These are phyloP conservation scores for Erysimum pusillum DNA, from an alignment of 441 rosid genomes.

Conservation along the genomic window DNA sequence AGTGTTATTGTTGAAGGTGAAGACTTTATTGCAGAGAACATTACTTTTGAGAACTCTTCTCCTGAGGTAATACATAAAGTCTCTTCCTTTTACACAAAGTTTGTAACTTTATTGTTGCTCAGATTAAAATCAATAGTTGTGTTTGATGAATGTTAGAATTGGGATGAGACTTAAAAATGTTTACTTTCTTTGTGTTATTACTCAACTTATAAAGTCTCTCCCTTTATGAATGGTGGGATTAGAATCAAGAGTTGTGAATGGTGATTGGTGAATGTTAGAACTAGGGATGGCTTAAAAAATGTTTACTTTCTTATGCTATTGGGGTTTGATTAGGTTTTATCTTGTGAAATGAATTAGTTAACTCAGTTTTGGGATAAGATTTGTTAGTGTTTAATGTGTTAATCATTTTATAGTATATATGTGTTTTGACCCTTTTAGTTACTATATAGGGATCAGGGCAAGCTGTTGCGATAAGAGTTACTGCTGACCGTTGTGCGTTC, in stretches of 20 bases:
- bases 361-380: not conserved
- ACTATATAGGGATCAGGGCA: constrained; percentile 87
- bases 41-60: constrained; percentile 94
- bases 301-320: not conserved
- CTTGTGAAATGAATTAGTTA: not conserved
- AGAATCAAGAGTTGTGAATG: not conserved
- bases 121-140: not conserved
- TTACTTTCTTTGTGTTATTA: no score
- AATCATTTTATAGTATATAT: not conserved
- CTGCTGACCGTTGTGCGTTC: constrained; percentile 96
- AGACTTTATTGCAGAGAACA: constrained; percentile 93
- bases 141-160: not conserved
- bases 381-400: constrained; percentile 1
- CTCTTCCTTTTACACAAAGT: constrained; percentile 1
- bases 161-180: no score
- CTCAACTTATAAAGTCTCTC: not conserved
- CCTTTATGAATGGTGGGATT: not conserved
- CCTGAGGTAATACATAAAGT: constrained; percentile 66
- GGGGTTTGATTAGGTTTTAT: not conserved
- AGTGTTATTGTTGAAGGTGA: constrained; percentile 93
- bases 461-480: constrained; percentile 94
- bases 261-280: no score
- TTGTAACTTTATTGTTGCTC: not conserved
- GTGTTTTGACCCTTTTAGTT: constrained; percentile 4
- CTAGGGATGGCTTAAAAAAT: not conserved